Base-by-base conservation (phyloP, 2,329 filamentous ascomycete genomes). In the Neofusicoccum cordaticola region DNA sequence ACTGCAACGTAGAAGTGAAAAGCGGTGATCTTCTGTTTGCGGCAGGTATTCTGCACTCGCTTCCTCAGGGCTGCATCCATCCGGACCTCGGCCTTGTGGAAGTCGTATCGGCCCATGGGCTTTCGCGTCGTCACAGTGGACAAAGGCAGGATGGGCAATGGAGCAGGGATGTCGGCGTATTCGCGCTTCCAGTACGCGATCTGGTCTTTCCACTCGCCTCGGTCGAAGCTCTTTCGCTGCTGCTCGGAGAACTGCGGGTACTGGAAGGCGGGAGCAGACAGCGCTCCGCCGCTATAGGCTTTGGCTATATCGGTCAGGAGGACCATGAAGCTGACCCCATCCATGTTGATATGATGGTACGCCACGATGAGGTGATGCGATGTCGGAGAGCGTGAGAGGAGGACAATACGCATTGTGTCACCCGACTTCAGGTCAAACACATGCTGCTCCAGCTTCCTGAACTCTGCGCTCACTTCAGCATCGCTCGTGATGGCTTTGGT, bases 1-100 rank as follows among this genome's bases (percentile, higher is more conserved):
- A 69, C 71, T 4, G 74, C 71, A 3, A 81, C 69, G 67, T 77
- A 73, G 66, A 79, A 74, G 58, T 79, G 74, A 57, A 78, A 75
- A 0, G 70, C 41, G 0, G 70, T 73, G 15, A 62, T 48, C 42
- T 67, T 69, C 9, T 41, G 47, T 53, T 7, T 56, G 19, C 31
- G 67, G 45, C 62, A 69, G 11, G 7, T n/a, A 3, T 22, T 22
- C 22, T 22, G 22, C 22, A 22, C 22, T 22, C 22, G 22, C 22
- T 22, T 22, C 22, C 22, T 22, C 22, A 22, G 22, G 22, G 22
- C 22, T 22, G 22, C 22, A 22, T 22, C 22, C 22, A 22, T 22
- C 22, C 22, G 22, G 3, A 22, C 22, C 22, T 22, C 22, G 22
- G 22, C 22, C 22, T 22, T 22, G 22, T 22, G 22, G 22, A 22